A percentile compares a stretch with the other conserved stretches of the same genome.
Conservation (phyloP, 2,329 filamentous ascomycete genomes). For the Xylaria sp. region DNA sequence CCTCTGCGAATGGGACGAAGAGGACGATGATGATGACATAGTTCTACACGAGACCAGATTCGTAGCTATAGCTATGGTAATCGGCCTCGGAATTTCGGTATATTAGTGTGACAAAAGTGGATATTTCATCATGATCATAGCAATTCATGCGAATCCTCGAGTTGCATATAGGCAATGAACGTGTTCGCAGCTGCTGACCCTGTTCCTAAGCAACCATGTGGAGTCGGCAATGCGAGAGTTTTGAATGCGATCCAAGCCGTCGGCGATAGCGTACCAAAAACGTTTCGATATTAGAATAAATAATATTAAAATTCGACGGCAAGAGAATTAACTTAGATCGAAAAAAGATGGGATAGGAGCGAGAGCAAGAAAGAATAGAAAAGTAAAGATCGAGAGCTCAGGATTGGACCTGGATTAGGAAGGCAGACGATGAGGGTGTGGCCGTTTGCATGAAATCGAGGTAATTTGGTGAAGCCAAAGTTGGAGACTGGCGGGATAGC, state of each 20-base stretch:
- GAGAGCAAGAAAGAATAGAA: slow-evolving; percentile 17
- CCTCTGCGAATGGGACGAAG: slow-evolving; percentile 36
- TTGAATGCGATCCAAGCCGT: slow-evolving; percentile 2
- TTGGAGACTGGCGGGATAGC: slow-evolving; percentile 32
- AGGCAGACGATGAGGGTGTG: slow-evolving; percentile 31
- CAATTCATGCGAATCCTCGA: slow-evolving; percentile 25
- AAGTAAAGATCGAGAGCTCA: slow-evolving; percentile 26
- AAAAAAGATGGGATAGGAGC: slow-evolving; percentile 31
- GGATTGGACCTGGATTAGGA: slow-evolving; percentile 33
- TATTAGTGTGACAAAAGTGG: slow-evolving; percentile 25
- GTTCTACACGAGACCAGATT: slow-evolving; percentile 34
- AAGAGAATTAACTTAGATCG: slow-evolving; percentile 12
- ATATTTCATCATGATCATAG: slow-evolving; percentile 33
- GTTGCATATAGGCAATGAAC: slow-evolving; percentile 9
- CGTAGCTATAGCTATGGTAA: slow-evolving; percentile 14
- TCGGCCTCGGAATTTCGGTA: slow-evolving; percentile 23
- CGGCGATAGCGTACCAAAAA: not conserved
- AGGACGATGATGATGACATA: slow-evolving; percentile 42
- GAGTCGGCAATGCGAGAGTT: slow-evolving; percentile 17
- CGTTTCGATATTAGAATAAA: slow-evolving; percentile 24
- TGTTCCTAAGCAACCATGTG: slow-evolving; percentile 17
- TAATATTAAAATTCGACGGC: slow-evolving; percentile 24
- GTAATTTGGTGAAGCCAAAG: slow-evolving; percentile 31
- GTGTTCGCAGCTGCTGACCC: slow-evolving; percentile 12
- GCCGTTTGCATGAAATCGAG: slow-evolving; percentile 35